Conservation (phyloP, 805 yeast genomes). For the Myxozyma mucilagina region DNA sequence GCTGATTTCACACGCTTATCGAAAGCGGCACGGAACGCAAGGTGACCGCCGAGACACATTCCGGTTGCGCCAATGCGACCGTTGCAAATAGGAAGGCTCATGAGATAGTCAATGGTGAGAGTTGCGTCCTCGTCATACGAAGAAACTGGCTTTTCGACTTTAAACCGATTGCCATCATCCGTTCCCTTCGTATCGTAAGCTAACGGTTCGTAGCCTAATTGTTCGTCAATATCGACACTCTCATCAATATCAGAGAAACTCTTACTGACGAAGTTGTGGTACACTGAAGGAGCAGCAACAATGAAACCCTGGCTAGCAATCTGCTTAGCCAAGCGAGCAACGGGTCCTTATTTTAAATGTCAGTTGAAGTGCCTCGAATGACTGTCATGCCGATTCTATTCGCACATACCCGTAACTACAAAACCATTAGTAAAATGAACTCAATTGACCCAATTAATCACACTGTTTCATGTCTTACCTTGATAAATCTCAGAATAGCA, state of each 20-base stretch:
- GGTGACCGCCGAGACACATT: constrained; percentile 84
- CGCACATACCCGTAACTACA: constrained; percentile 16
- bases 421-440: background rate
- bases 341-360: constrained; percentile 60
- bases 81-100: constrained; percentile 59
- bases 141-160: constrained; percentile 62
- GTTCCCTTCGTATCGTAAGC: constrained; percentile 73
- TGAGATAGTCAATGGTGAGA: constrained; percentile 63
- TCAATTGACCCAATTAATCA: background rate
- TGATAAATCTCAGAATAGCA: constrained; percentile 81
- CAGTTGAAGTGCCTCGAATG: background rate
- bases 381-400: background rate
- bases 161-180: constrained; percentile 68
- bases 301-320: constrained; percentile 80
- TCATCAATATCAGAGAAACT: background rate
- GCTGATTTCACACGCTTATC: constrained; percentile 65
- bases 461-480: constrained; percentile 38
- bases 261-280: constrained; percentile 64
- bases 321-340: constrained; percentile 69
- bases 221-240: background rate
- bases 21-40: constrained; percentile 69
- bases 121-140: constrained; percentile 76
- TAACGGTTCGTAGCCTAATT: constrained; percentile 54
- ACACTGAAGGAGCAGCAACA: constrained; percentile 76
- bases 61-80: constrained; percentile 81